Base-by-base conservation (phyloP, 495 filamentous ascomycete species). In the Penicillium silybi region DNA sequence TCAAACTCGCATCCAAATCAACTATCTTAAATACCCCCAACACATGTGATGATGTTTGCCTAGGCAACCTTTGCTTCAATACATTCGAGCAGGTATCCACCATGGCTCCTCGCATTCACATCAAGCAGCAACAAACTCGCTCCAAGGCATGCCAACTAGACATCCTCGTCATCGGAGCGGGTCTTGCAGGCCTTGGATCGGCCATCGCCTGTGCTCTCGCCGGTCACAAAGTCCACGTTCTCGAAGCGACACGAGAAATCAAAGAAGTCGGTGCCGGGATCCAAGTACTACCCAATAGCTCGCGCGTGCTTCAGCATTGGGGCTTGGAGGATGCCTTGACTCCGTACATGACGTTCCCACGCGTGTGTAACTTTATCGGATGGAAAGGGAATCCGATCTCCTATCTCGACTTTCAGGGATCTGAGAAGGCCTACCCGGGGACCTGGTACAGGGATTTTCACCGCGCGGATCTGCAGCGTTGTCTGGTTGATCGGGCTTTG, bases 361-460 rank as follows among this genome's bases (percentile, higher is more conserved):
- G 77, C 8, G 69, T 84, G 38, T 79, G 76, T 54, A 80, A 82
- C 37, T 83, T 82, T 58, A 65, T 76, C 45, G 79, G 76, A 8
- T 72, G 69, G 69, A 72, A 67, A 32, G 67, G 69, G 1, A 68
- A 83, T n/a, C 68, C 74, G 22, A 79, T 80, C 13, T 76, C 76
- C 23, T 70, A 74, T 39, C 63, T 79, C 56, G 71, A 76, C 41
- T 82, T 79, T 52, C 57, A 66, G 25, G 70, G 68, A 6, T 75
- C 74, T 9, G 69, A 72, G 17, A 47, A 56, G 0, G 59, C 65
- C 16, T 71, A 74, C 16, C 75, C 78, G 16, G 77, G 78, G 1
- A 77, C 73, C 0, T 80, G 80, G 52, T 73, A 85, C 71, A 63
- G 82, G 54, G 78, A 83, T 60, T 81, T 85, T 22, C 81, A 85